Percentiles rank a stretch among this genome's conserved stretches.
Evolutionary conservation across 441 rosid genomes (phyloP).

Genomic region (Gossypium schwendimanii): DNA sequence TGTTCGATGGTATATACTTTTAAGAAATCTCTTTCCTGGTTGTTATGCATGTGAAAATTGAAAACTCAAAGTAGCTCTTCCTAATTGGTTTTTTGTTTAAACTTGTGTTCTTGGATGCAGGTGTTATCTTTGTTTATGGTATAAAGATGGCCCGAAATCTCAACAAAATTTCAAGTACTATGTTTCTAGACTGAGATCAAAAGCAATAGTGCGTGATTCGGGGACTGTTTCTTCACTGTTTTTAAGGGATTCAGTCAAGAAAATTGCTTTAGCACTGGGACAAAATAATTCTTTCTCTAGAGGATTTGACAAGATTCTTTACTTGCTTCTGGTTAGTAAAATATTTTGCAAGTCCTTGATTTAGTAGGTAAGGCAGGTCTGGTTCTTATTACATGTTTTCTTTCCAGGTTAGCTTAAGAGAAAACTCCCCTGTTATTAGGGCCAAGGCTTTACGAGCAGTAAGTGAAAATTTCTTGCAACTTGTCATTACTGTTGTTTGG

Average conservation of each 20-base stretch:
- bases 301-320: slow-evolving; percentile 96
- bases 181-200: slow-evolving; percentile 80
- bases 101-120: slow-evolving; percentile 42
- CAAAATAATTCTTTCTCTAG: slow-evolving; percentile 91
- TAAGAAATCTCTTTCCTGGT: slow-evolving; percentile 11
- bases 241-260: slow-evolving; percentile 72
- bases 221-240: slow-evolving; percentile 53
- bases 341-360: slow-evolving; percentile 19
- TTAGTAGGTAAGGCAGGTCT: slow-evolving; percentile 14
- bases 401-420: slow-evolving; percentile 90
- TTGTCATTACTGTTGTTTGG: slow-evolving; percentile 12
- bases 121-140: slow-evolving; percentile 94
- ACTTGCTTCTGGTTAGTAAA: slow-evolving; percentile 88
- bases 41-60: background rate
- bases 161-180: slow-evolving; percentile 60
- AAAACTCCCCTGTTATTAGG: slow-evolving; percentile 91
- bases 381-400: slow-evolving; percentile 23
- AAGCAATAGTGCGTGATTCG: slow-evolving; percentile 72
- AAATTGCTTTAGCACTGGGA: slow-evolving; percentile 78
- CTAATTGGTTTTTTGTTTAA: slow-evolving; percentile 16
- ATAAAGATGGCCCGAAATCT: slow-evolving; percentile 81
- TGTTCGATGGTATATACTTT: slow-evolving; percentile 72
- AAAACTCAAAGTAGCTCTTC: background rate
- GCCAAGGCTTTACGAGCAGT: slow-evolving; percentile 97
- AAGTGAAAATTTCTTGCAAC: slow-evolving; percentile 28